Evolutionary conservation across 2,329 filamentous ascomycete species (phyloP).

Genomic region (Trichoderma koningiopsis): DNA sequence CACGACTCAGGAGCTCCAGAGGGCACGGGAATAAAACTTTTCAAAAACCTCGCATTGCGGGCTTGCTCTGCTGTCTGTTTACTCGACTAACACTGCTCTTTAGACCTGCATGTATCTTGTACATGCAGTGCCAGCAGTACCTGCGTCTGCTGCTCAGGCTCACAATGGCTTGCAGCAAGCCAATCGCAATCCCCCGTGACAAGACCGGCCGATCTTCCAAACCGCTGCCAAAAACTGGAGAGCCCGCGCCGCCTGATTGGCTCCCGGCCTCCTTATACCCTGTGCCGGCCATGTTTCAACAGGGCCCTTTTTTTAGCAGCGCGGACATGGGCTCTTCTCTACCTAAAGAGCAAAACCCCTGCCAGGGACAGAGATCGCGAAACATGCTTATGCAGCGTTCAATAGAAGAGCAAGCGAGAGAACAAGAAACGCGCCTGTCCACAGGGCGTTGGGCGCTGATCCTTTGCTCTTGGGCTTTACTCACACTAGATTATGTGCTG

Average conservation of each 20-base stretch:
- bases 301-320: conserved; percentile 3
- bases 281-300: not conserved
- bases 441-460: not conserved
- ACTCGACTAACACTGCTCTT: not conserved
- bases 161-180: not conserved
- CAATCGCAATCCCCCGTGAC: not conserved
- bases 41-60: not conserved
- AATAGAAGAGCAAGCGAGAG: not conserved
- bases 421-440: not conserved
- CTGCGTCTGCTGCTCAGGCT: not conserved
- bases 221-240: not conserved
- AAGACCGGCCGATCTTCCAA: not conserved
- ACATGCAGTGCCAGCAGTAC: not conserved
- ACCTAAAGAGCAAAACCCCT: not conserved
- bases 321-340: not conserved
- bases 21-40: not conserved
- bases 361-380: not conserved
- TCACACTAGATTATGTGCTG: not conserved
- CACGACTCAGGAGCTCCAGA: not conserved
- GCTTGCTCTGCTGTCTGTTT: not conserved
- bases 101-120: not conserved
- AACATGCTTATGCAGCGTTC: not conserved
- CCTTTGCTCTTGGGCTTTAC: not conserved
- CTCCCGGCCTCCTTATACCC: not conserved
- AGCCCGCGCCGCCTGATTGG: not conserved